Evolutionary conservation across 345 rosid genomes (phyloP), one percentile per base, ranked within the genome.

Genomic region (Eucalyptus cloeziana): DNA sequence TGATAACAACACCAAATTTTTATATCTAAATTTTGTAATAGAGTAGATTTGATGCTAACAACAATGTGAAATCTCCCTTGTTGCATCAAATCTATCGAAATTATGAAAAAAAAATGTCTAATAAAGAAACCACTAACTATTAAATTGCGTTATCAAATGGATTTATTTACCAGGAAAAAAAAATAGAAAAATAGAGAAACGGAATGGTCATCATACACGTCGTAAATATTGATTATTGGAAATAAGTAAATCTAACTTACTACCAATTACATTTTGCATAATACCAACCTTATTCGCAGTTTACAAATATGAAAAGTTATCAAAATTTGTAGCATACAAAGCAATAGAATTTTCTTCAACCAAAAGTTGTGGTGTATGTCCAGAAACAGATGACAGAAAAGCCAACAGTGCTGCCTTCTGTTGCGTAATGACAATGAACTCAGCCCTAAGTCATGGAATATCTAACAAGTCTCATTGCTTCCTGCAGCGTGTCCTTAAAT

Each of bases 401-500:
- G 24, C 80, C 43, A 69, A 33, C 8, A 17, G 9, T 51, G 56
- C 56, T 17, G 56, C 56, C 56, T 51, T 51, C 56, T 51, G 56
- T 51, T 51, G 56, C 22, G 22, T 1, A 17, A 51, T 17, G 56
- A 51, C 22, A 51, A 51, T 17, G 56, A 51, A 51, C 56, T 51
- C 22, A 51, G 22, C 80, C 80, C 44, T 69, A 9, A 49, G 89
- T 83, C 64, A 19, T 33, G 10, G 31, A 86, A 49, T 24, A 56
- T 58, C 76, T 31, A 33, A 89, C 25, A 27, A 92, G 88, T 69
- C 67, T 64, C 91, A 56, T 67, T 60, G 93, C 94, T 90, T 93
- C 85, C 79, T 49, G 17, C 50, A 93, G 60, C 6, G 93, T 92
- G 67, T 90, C 62, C 76, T 87, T 89, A 56, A 93, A 91, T 88